Evolutionary conservation across 768 basidiomycete species (phyloP), one percentile per base, ranked within the genome.

Genomic region (Pleurotus tuoliensis): DNA sequence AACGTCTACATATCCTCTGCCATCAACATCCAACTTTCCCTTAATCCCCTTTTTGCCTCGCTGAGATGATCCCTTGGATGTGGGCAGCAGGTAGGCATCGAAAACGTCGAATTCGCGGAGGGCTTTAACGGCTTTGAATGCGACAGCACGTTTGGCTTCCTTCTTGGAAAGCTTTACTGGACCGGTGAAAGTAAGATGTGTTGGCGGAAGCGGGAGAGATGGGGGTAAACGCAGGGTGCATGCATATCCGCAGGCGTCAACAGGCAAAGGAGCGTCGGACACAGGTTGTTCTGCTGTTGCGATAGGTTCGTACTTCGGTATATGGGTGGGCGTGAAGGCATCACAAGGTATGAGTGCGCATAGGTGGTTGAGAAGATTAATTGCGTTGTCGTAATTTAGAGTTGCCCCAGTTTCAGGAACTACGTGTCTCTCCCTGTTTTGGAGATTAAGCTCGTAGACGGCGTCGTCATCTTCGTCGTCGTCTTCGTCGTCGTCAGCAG

Each of bases 61-160:
- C 38, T 53, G 39, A 13, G 51, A n/a, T 5, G 48, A 30, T 53
- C 37, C 51, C 44, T 76, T 77, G 12, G 83, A 77, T n/a, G 80
- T 73, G 0, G 94, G 93, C 8, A 93, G 76, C 2, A 96, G 78
- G 64, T 89, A 86, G 56, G 93, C 86, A 63, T 95, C 87, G 61
- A 94, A 87, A 4, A 91, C 86, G 25, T 87, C 80, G n/a, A 91
- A 71, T 25, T 76, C 73, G 58, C 86, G 81, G 13, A 96, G 76
- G 2, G 75, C 74, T 61, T 82, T 84, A 18, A 92, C 89, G 2
- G 88, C 92, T 59, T 82, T 70, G 66, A 92, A 95, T 0, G 92
- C 89, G 9, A 82, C 92, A 3, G 88, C 88, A 5, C 93, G 85
- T 62, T 84, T 91, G 0, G 94, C 92, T 64, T 90, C 90, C 58